Evolutionary conservation across 139 green algal genomes (phyloP), one percentile per base, ranked within the genome.

Genomic region (Tetradesmus lagerheimii): DNA sequence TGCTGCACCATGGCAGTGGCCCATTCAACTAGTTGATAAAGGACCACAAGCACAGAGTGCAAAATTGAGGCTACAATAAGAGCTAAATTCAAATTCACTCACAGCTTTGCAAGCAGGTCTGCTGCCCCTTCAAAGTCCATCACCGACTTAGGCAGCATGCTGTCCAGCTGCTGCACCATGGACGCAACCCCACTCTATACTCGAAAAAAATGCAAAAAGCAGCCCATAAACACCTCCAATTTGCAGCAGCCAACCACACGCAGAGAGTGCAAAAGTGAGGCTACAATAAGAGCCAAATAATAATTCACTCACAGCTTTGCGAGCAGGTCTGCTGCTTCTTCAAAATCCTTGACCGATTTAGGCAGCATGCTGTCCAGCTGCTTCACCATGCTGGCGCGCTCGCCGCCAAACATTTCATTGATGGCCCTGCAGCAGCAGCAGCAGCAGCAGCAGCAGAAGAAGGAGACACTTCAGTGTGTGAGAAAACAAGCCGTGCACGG

Each of bases 91-190:
- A 50, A 50, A 14, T 14, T 14, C 27, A 78, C 86, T 79, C 77
- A 85, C 86, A 53, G 31, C 29, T 85, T 71, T 29, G 15, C 62
- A 0, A 87, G 25, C 27, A 57, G 38, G 75, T 79, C 74, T 39
- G 90, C 90, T 20, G 90, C 91, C n/a, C 96, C 93, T 76, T 98
- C 96, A 89, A 96, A 97, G n/a, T 98, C 96, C 88, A 96, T 97
- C 0, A 93, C 66, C 4, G 82, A 87, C 83, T 97, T 97, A 29
- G 95, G 96, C 45, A 97, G 57, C 86, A 96, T 95, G 78, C 39
- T 88, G 2, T 97, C 94, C 85, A 98, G 75, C 31, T 93, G 90
- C 57, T 92, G 88, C 11, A 64, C 50, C 29, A 37, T n/a, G 1
- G 80, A 35, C 0, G 34, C 47, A 31, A 4, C n/a, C 66, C 66